Percentiles rank a stretch among this genome's conserved stretches.
phyloP scores from a whole-genome alignment of 148 eudicot species.

The Rhododendron henanense region DNA sequence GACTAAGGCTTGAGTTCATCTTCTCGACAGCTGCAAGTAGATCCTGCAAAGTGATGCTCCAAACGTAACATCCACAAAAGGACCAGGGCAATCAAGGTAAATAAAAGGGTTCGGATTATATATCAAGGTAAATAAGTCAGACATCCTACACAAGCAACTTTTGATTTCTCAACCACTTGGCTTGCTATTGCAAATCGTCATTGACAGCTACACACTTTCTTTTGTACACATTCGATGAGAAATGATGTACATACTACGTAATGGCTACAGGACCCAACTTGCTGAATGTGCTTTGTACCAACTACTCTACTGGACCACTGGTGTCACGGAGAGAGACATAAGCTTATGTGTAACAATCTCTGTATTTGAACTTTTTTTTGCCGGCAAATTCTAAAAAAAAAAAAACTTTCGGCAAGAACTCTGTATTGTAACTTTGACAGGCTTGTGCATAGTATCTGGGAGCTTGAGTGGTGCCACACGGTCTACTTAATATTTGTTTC shows the following conservation, averaged over 20 bases:
- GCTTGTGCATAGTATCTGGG: not conserved
- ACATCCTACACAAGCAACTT: not conserved
- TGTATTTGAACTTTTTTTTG: not conserved
- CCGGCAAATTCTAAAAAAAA: too few species aligned
- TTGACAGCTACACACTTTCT: not conserved
- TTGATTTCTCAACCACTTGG: not conserved
- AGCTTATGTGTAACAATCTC: not conserved
- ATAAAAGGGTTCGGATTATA: not conserved
- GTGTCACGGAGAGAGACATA: not conserved
- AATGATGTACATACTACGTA: not conserved
- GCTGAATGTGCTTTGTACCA: not conserved
- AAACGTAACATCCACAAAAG: not conserved
- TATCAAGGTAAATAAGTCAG: not conserved
- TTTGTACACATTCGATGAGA: not conserved
- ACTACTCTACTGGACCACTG: not conserved
- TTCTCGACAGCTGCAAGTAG: conserved; percentile 64
- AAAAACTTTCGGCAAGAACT: too few species aligned
- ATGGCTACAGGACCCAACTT: not conserved
- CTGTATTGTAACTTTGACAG: not conserved
- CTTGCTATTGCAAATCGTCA: not conserved
- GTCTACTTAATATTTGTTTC: not conserved
- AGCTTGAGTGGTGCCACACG: not conserved
- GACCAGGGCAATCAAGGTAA: not conserved
- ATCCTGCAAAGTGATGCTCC: conserved; percentile 38
- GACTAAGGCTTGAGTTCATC: conserved; percentile 46